Evolutionary conservation across 768 basidiomycete genomes (phyloP), one percentile per base, ranked within the genome.

Genomic region (Boletus subcaerulescens): DNA sequence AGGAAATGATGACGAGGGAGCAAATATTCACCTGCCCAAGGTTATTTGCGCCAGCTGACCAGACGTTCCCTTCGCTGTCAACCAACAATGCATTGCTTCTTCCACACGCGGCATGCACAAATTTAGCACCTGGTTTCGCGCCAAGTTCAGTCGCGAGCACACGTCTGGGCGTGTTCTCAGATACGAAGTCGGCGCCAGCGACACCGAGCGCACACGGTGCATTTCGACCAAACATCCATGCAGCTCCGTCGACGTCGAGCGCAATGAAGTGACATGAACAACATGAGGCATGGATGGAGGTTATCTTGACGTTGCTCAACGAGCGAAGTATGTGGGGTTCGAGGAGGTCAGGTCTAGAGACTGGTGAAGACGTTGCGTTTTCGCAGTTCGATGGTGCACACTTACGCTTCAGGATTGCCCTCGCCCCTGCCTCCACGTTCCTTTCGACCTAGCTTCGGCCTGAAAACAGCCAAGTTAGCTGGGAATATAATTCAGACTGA

Each of bases 161-260:
- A 53, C 79, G 76, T 66, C 80, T 78, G 18, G 92, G 89, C 56
- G 85, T 80, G 68, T 83, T 86, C 75, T 93, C 90, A 17, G 89
- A 88, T 57, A 93, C 78, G 56, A 72, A 48, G 53, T 82, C 81
- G 55, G 77, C 75, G 26, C 73, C 76, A 14, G 80, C 63, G 10
- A 84, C 73, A n/a, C 90, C 89, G 4, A 93, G 78, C 41, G 81
- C 80, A 53, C 80, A 76, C 53, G 77, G 84, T 39, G 82, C 83
- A 71, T 92, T 93, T 50, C 93, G 84, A 8, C 96, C 96, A 66
- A 95, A 91, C 62, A 98, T 71, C 86, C 92, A 94, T 10, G 93
- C 96, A 38, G 81, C 78, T 8, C 93, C 93, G 49, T 86, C 80
- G 22, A 79, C 61, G 73, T 91, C 89, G 58, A 94, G 69, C 14